Percentiles rank a stretch among this genome's conserved stretches.
Evolutionary conservation across 192 early-diverging fungal species (phyloP).

Genomic region (Lobosporangium transversale): DNA sequence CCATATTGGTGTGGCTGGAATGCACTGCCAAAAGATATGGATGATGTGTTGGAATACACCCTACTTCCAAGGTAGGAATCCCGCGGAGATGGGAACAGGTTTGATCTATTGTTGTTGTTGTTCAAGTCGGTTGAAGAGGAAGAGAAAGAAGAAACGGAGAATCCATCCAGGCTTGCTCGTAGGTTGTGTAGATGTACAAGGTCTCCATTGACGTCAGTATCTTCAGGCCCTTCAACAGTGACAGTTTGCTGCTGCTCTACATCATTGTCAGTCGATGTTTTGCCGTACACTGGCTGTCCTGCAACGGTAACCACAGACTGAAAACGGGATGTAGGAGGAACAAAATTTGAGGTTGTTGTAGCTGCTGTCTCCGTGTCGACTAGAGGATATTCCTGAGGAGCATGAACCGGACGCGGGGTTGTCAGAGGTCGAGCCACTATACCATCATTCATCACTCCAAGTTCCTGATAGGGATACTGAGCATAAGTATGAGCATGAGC

Average conservation of each 20-base stretch:
- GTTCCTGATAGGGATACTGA: neutral
- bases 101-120: neutral
- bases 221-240: neutral
- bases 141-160: neutral
- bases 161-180: conserved; percentile 5
- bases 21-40: neutral
- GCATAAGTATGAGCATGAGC: too few relatives aligned
- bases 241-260: too few relatives aligned
- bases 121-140: neutral
- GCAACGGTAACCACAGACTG: conserved; percentile 10
- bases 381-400: conserved; percentile 28
- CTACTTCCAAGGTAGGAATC: neutral
- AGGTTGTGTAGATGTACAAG: neutral
- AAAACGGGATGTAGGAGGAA: conserved; percentile 11
- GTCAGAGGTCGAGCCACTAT: neutral
- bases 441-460: conserved; percentile 16
- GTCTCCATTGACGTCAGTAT: neutral
- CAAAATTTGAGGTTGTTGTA: too few relatives aligned
- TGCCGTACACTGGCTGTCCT: conserved; percentile 26
- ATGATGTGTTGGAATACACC: conserved; percentile 8
- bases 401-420: neutral
- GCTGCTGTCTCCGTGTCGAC: neutral
- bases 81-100: neutral
- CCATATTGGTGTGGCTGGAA: neutral
- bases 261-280: too few relatives aligned